A percentile compares a stretch with the other conserved stretches of the same genome.
Conservation (phyloP, 2,329 filamentous ascomycete genomes). For the Trichoderma semiorbis region DNA sequence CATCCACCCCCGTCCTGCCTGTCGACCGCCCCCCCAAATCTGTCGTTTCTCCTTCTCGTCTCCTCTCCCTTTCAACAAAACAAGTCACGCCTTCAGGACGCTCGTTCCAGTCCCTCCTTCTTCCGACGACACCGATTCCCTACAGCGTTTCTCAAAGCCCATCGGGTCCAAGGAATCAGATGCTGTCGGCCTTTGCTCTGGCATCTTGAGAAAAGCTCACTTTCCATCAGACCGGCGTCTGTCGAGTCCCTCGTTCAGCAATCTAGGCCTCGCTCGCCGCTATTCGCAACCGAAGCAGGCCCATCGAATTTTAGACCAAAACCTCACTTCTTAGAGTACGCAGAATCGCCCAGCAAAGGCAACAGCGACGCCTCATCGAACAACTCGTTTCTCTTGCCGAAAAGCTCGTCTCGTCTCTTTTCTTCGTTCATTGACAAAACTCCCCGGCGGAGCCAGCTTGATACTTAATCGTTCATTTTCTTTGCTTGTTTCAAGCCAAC, state of each 20-base stretch:
- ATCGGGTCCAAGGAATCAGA: constrained; percentile 17
- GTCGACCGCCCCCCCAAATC: constrained; percentile 14
- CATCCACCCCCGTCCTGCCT: background rate
- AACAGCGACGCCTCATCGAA: background rate
- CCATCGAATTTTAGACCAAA: constrained; percentile 3
- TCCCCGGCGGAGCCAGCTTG: constrained; percentile 17
- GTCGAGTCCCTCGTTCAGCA: constrained; percentile 18
- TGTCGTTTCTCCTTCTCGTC: constrained; percentile 16
- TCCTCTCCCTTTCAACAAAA: constrained; percentile 40
- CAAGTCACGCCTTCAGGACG: constrained; percentile 36
- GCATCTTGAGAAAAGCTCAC: constrained; percentile 14
- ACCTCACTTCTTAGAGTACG: constrained; percentile 5
- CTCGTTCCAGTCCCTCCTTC: constrained; percentile 43
- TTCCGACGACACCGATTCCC: constrained; percentile 20
- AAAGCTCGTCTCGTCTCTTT: background rate
- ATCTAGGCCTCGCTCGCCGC: background rate
- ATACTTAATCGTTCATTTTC: constrained; percentile 6
- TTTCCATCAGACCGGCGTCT: constrained; percentile 9
- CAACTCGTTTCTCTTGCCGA: background rate
- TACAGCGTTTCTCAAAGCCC: constrained; percentile 17
- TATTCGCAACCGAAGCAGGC: background rate
- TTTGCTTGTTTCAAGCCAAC: constrained; percentile 9
- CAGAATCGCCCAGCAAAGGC: background rate
- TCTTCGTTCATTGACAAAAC: constrained; percentile 7
- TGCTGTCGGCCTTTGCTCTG: constrained; percentile 16